A percentile compares a stretch with the other conserved stretches of the same genome.
Evolutionary conservation across 2,329 filamentous ascomycete species (phyloP).

Genomic region (Trichoderma aggressivum): DNA sequence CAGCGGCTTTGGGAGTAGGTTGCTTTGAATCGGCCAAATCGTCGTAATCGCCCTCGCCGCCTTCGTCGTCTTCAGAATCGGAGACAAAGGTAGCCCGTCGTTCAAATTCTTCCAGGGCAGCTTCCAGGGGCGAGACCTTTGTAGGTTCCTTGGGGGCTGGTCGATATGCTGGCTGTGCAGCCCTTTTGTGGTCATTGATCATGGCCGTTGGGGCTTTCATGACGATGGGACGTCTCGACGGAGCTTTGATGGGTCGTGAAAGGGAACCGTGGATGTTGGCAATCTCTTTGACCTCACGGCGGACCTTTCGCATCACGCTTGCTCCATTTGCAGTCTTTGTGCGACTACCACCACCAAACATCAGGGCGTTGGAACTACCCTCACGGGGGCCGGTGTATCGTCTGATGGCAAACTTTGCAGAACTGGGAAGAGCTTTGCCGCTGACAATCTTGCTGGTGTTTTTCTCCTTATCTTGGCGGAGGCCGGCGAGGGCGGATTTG

Average conservation of each 20-base stretch:
- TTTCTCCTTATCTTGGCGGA: conserved; percentile 55
- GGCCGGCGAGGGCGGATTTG: conserved; percentile 53
- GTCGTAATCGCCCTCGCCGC: conserved; percentile 23
- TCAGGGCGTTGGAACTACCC: conserved; percentile 34
- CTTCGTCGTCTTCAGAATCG: conserved; percentile 38
- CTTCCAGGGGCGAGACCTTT: conserved; percentile 25
- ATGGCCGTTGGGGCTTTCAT: conserved; percentile 50
- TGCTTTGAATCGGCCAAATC: conserved; percentile 8
- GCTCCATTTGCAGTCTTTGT: conserved; percentile 51
- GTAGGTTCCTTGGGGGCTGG: conserved; percentile 25
- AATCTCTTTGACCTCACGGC: conserved; percentile 55
- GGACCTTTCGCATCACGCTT: conserved; percentile 54
- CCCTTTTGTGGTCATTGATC: conserved; percentile 50
- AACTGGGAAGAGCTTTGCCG: conserved; percentile 44
- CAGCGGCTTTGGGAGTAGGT: conserved; percentile 13
- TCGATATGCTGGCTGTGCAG: conserved; percentile 36
- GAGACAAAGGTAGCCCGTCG: conserved; percentile 39
- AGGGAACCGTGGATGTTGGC: conserved; percentile 46
- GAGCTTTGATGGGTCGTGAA: conserved; percentile 30
- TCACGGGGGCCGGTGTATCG: conserved; percentile 31
- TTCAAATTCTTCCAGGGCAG: conserved; percentile 31
- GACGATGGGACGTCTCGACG: conserved; percentile 42
- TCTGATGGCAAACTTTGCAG: conserved; percentile 34
- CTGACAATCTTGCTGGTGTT: conserved; percentile 58
- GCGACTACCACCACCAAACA: conserved; percentile 47